These are phyloP conservation scores for Actinomucor elegans DNA, from an alignment of 371 early-diverging fungal species.

Conservation along the genomic window DNA sequence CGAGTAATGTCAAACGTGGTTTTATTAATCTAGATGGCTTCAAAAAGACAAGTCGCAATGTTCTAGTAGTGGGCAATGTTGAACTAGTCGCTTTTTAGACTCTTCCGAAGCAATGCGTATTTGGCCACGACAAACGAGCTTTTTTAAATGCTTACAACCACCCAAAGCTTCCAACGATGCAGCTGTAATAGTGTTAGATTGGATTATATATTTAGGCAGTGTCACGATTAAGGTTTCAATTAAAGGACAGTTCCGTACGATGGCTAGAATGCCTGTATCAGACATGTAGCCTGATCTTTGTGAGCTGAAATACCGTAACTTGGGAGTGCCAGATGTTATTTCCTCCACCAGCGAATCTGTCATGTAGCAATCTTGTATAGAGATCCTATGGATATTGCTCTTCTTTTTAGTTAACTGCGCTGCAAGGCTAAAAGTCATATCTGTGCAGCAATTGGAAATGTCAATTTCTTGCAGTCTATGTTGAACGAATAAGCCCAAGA, in stretches of 20 bases:
- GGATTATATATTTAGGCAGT: conserved; percentile 13
- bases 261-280: conserved; percentile 9
- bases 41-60: conserved; percentile 14
- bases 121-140: conserved; percentile 18
- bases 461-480: neutral
- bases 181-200: conserved; percentile 20
- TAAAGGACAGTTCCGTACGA: conserved; percentile 10
- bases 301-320: neutral
- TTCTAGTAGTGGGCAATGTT: neutral
- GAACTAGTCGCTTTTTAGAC: neutral
- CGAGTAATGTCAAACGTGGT: no score
- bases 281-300: conserved; percentile 15
- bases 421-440: neutral
- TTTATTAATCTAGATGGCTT: no score
- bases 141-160: conserved; percentile 5
- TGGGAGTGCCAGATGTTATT: neutral
- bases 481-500: neutral
- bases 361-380: conserved; percentile 1
- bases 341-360: neutral
- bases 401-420: neutral
- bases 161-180: conserved; percentile 4
- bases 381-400: neutral
- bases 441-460: neutral
- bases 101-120: conserved; percentile 11
- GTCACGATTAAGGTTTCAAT: conserved; percentile 14